A percentile compares a stretch with the other conserved stretches of the same genome.
Evolutionary conservation across 805 yeast genomes (phyloP).

Genomic region (Kodamaea kaohsiungensis): DNA sequence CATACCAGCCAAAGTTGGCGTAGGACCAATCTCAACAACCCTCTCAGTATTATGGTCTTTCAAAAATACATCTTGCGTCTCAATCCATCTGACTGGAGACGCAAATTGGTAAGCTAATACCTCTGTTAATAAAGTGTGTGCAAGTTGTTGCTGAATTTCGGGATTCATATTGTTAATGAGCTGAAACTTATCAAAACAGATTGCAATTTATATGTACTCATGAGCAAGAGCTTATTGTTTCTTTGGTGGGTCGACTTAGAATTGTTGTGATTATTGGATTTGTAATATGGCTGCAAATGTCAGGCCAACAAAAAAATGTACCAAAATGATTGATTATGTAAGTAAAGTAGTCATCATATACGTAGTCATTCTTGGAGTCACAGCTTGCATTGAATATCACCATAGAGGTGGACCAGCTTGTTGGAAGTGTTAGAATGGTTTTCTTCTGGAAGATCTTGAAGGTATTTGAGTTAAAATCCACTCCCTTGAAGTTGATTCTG

Average conservation of each 20-base stretch:
- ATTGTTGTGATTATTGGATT: neutral
- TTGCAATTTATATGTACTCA: neutral
- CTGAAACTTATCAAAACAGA: too few species aligned
- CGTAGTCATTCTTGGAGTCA: too few species aligned
- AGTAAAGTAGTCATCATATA: too few species aligned
- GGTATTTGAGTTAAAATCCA: too few species aligned
- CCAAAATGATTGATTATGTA: neutral
- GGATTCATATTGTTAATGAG: constrained; percentile 61
- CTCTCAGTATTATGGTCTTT: constrained; percentile 94
- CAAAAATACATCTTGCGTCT: constrained; percentile 96
- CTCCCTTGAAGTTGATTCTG: too few species aligned
- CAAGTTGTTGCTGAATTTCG: constrained; percentile 95
- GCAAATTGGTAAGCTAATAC: constrained; percentile 98
- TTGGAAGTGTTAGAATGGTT: too few species aligned
- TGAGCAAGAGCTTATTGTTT: neutral
- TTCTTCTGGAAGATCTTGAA: too few species aligned
- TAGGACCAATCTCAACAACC: constrained; percentile 98
- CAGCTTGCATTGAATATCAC: too few species aligned
- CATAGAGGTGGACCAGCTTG: too few species aligned
- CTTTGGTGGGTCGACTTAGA: neutral
- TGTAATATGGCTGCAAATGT: neutral
- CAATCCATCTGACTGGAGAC: constrained; percentile 99
- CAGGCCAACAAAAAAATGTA: constrained; percentile 2
- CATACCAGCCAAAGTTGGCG: constrained; percentile 98
- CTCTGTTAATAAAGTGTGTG: constrained; percentile 92